Conservation (phyloP, 345 rosid species). For the Durio zibethinus region DNA sequence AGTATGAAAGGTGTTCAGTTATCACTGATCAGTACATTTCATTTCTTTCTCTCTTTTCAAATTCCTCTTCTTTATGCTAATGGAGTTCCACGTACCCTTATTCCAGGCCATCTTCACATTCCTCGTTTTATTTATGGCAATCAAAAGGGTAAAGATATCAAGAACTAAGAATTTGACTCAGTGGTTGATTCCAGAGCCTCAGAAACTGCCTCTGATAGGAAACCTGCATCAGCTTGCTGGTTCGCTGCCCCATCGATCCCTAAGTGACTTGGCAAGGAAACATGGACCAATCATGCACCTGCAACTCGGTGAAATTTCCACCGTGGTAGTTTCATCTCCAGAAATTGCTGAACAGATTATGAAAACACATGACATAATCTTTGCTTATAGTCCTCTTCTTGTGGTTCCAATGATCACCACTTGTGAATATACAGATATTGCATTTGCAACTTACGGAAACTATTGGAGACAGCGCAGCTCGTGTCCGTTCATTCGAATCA, state of each 20-base stretch:
- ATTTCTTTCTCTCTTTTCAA: not conserved
- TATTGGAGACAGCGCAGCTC: conserved; percentile 2
- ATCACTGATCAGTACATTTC: not conserved
- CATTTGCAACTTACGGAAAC: not conserved
- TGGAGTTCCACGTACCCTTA: not conserved
- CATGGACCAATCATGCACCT: not conserved
- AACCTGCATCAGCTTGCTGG: not conserved
- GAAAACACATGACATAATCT: not conserved
- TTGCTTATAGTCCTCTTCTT: not conserved
- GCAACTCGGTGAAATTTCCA: not conserved
- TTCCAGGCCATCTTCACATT: not conserved
- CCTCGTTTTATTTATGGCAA: not conserved
- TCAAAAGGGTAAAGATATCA: not conserved
- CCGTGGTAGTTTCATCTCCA: not conserved
- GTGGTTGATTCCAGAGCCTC: not conserved
- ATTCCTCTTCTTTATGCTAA: not conserved
- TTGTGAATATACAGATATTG: not conserved
- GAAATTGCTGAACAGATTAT: not conserved
- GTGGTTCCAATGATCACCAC: not conserved
- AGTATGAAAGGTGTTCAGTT: not conserved
- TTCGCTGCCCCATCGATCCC: not conserved
- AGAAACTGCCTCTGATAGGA: not conserved
- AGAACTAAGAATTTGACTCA: not conserved
- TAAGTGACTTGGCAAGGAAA: not conserved
- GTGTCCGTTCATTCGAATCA: not conserved